Evolutionary conservation across 2,329 filamentous ascomycete species (phyloP).

Genomic region (Trichoderma koningiopsis): DNA sequence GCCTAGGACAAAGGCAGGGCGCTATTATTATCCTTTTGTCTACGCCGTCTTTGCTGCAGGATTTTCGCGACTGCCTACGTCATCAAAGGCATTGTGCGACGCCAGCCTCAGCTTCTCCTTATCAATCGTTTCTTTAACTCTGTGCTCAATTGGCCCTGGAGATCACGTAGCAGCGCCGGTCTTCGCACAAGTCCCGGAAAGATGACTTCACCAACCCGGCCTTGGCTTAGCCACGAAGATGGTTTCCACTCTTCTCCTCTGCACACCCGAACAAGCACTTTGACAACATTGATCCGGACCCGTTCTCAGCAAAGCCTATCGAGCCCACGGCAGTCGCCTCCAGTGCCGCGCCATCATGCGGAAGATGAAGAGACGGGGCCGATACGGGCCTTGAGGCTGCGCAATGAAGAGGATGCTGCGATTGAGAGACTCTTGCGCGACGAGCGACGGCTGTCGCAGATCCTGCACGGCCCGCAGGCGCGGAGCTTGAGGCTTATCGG

Average conservation of each 20-base stretch:
- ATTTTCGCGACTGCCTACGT: conserved; percentile 18
- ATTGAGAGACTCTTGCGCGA: conserved; percentile 51
- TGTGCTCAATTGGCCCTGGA: conserved; percentile 9
- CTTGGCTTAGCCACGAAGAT: conserved; percentile 26
- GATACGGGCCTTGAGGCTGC: conserved; percentile 29
- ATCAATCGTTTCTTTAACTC: background rate
- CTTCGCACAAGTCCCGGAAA: background rate
- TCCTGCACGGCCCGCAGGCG: conserved; percentile 71
- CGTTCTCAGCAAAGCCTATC: conserved; percentile 42
- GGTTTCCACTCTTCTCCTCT: conserved; percentile 35
- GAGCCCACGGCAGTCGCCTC: conserved; percentile 32
- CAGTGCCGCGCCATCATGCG: conserved; percentile 27
- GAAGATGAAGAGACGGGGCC: conserved; percentile 40
- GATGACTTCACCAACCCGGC: conserved; percentile 38
- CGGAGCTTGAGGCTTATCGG: conserved; percentile 86
- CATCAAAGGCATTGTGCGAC: background rate
- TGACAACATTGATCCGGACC: conserved; percentile 44
- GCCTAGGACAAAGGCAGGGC: background rate
- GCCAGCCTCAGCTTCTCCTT: background rate
- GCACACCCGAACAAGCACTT: conserved; percentile 42
- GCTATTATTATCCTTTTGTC: background rate
- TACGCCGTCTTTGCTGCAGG: background rate
- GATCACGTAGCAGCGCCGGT: background rate
- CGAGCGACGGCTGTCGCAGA: conserved; percentile 60
- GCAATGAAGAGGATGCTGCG: conserved; percentile 47